A percentile compares a stretch with the other conserved stretches of the same genome.
Evolutionary conservation across 148 eudicot genomes (phyloP).

Genomic region (Nyssa sinensis): DNA sequence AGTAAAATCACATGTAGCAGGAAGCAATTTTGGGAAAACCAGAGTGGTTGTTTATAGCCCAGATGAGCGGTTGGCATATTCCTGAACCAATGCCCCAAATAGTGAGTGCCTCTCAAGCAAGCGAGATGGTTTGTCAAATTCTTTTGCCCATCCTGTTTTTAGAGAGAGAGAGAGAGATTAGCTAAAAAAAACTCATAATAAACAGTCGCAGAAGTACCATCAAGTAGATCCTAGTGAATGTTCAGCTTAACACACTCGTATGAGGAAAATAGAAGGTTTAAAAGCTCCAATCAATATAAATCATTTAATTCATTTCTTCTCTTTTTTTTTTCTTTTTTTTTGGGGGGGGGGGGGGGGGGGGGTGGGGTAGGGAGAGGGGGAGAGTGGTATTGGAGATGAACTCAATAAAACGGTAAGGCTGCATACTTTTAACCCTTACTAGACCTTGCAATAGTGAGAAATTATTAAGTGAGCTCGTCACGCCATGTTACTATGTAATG

Average conservation of each 20-base stretch:
- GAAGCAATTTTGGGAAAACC: background rate
- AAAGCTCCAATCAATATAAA: background rate
- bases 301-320: background rate
- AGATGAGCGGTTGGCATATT: conserved; percentile 79
- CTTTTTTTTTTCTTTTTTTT: too few species aligned
- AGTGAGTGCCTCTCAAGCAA: conserved; percentile 77
- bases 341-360: too few species aligned
- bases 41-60: conserved; percentile 33
- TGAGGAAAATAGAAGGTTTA: background rate
- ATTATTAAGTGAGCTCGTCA: too few species aligned
- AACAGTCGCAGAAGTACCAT: too few species aligned
- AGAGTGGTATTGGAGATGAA: too few species aligned
- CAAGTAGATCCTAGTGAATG: background rate
- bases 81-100: conserved; percentile 90
- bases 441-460: too few species aligned
- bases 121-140: conserved; percentile 68
- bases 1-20: too few species aligned
- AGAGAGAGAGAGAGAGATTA: conserved; percentile 9
- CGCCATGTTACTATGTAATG: too few species aligned
- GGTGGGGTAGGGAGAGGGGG: too few species aligned
- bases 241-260: too few species aligned
- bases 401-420: too few species aligned
- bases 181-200: background rate
- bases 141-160: conserved; percentile 68
- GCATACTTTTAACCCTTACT: too few species aligned